A percentile compares a stretch with the other conserved stretches of the same genome.
phyloP scores from a whole-genome alignment of 441 rosid species.

The Monsonia emarginata region DNA sequence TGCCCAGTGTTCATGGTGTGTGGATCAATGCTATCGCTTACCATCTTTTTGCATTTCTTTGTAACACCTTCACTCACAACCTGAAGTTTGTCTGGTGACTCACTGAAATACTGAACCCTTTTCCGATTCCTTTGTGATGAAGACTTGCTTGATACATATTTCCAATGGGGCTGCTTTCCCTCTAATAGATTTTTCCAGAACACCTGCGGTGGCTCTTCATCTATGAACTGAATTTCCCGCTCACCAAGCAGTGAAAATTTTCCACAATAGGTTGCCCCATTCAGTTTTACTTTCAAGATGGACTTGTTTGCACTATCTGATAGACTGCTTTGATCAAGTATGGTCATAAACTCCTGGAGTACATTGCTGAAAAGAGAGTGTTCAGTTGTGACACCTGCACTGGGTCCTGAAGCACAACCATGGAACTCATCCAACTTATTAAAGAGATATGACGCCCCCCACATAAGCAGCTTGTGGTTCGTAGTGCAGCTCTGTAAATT shows the following conservation, averaged over 20 bases:
- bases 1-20: background rate
- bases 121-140: slow-evolving; percentile 58
- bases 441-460: slow-evolving; percentile 70
- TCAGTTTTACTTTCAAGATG: slow-evolving; percentile 48
- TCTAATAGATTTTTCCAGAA: slow-evolving; percentile 65
- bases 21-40: background rate
- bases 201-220: slow-evolving; percentile 45
- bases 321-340: slow-evolving; percentile 38
- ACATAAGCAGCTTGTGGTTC: slow-evolving; percentile 61
- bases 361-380: slow-evolving; percentile 31
- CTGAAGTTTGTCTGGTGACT: slow-evolving; percentile 19
- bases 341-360: slow-evolving; percentile 40
- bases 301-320: slow-evolving; percentile 25
- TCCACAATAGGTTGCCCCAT: slow-evolving; percentile 41
- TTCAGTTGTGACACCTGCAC: slow-evolving; percentile 25
- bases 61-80: background rate
- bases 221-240: slow-evolving; percentile 32
- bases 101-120: slow-evolving; percentile 36
- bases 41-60: background rate
- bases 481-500: slow-evolving; percentile 33
- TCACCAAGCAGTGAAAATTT: slow-evolving; percentile 51
- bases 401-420: slow-evolving; percentile 15
- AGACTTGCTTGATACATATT: slow-evolving; percentile 28
- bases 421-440: slow-evolving; percentile 57
- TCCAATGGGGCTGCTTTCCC: slow-evolving; percentile 61